A percentile compares a stretch with the other conserved stretches of the same genome.
phyloP scores from a whole-genome alignment of 305 asterid species.

The Petunia hybrid region DNA sequence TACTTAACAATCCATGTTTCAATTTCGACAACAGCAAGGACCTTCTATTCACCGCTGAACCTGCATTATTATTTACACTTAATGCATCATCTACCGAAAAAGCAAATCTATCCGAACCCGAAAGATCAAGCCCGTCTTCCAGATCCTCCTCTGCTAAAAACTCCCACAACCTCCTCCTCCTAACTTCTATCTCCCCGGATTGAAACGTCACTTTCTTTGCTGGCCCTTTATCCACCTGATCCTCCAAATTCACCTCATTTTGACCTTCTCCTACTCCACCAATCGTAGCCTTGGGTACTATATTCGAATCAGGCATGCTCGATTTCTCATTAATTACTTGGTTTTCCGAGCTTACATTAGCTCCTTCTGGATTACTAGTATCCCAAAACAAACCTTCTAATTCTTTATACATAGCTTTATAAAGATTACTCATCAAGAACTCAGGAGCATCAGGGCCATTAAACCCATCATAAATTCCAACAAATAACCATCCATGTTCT shows the following conservation, averaged over 20 bases:
- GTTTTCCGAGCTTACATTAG: slow-evolving; percentile 51
- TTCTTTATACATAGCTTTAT: slow-evolving; percentile 85
- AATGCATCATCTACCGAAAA: slow-evolving; percentile 95
- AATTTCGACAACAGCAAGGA: slow-evolving; percentile 81
- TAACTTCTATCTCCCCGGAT: slow-evolving; percentile 69
- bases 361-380: slow-evolving; percentile 37
- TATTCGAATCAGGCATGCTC: slow-evolving; percentile 43
- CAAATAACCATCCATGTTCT: slow-evolving; percentile 97
- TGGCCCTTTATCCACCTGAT: slow-evolving; percentile 36
- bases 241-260: slow-evolving; percentile 42
- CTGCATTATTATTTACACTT: slow-evolving; percentile 78
- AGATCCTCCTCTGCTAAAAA: slow-evolving; percentile 83
- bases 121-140: slow-evolving; percentile 93
- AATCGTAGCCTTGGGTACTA: slow-evolving; percentile 38
- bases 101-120: slow-evolving; percentile 98
- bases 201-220: slow-evolving; percentile 74
- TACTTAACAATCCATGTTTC: slow-evolving; percentile 79
- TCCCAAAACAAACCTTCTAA: slow-evolving; percentile 99
- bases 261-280: slow-evolving; percentile 55
- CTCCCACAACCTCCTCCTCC: slow-evolving; percentile 97
- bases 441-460: slow-evolving; percentile 99
- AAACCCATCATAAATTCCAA: slow-evolving; percentile 96
- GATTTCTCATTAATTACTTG: slow-evolving; percentile 44
- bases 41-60: slow-evolving; percentile 81
- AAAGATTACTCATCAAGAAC: slow-evolving; percentile 87